A percentile compares a stretch with the other conserved stretches of the same genome.
These are phyloP conservation scores for Thyridium curvatum DNA, from an alignment of 2,329 filamentous ascomycete species.

Conservation along the genomic window DNA sequence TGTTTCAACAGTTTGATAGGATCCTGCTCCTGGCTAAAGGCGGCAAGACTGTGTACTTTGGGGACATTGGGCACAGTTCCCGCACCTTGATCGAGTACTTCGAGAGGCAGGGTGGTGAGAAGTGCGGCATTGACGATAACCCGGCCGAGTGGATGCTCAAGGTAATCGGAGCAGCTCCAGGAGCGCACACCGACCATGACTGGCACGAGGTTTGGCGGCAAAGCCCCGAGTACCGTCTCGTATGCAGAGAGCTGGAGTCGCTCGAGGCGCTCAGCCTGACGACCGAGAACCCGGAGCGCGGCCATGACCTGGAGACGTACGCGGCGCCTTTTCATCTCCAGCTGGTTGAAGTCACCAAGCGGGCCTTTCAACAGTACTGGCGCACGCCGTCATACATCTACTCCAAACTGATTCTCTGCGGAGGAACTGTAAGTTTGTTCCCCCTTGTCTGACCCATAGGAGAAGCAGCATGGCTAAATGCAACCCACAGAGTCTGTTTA, in stretches of 20 bases:
- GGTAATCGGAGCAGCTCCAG: conserved; percentile 21
- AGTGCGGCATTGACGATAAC: conserved; percentile 54
- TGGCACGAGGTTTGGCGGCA: conserved; percentile 28
- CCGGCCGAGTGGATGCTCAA: conserved; percentile 63
- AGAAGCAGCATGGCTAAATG: too few relatives aligned
- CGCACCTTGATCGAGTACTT: conserved; percentile 51
- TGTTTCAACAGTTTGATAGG: conserved; percentile 51
- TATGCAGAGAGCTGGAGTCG: conserved; percentile 22
- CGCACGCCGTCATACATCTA: conserved; percentile 71
- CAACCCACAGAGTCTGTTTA: conserved; percentile 42
- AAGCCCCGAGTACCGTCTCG: conserved; percentile 19
- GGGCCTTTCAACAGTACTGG: conserved; percentile 76
- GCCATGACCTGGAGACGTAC: not conserved
- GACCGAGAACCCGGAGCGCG: conserved; percentile 4
- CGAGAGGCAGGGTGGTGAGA: conserved; percentile 43
- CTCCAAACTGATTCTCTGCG: conserved; percentile 56
- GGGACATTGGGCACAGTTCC: conserved; percentile 53
- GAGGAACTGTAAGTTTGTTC: conserved; percentile 21
- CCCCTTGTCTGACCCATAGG: too few relatives aligned
- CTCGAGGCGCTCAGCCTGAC: conserved; percentile 8
- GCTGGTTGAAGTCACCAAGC: conserved; percentile 50
- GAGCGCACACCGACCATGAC: conserved; percentile 30
- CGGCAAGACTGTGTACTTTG: conserved; percentile 61
- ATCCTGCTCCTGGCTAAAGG: conserved; percentile 56
- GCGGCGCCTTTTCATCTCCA: conserved; percentile 56